Evolutionary conservation across 495 filamentous ascomycete genomes (phyloP).

Genomic region (Penicillium daleae): DNA sequence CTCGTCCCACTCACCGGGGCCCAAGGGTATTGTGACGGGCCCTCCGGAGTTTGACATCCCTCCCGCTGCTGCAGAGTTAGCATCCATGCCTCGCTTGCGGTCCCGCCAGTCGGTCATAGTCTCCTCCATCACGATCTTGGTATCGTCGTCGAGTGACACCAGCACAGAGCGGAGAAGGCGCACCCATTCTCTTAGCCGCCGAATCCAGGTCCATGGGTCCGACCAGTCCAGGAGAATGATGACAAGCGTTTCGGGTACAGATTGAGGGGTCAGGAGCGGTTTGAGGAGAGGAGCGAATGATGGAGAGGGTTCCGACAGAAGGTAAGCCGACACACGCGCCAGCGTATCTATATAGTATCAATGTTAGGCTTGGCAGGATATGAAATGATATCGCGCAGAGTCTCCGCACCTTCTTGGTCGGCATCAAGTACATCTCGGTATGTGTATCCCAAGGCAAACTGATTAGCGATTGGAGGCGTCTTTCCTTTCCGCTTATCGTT

Average conservation of each 20-base stretch:
- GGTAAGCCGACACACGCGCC: constrained; percentile 88
- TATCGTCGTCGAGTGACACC: constrained; percentile 71
- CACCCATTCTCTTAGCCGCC: constrained; percentile 87
- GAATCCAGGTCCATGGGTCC: constrained; percentile 89
- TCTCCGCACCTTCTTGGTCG: constrained; percentile 78
- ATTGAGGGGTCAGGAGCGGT: constrained; percentile 82
- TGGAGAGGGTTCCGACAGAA: constrained; percentile 79
- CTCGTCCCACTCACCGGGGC: constrained; percentile 94
- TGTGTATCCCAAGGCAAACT: constrained; percentile 91
- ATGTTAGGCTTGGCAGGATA: not conserved
- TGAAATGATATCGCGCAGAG: not conserved
- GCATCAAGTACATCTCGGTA: constrained; percentile 94
- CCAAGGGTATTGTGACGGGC: constrained; percentile 71
- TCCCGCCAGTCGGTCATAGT: constrained; percentile 67
- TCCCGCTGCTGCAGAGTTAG: constrained; percentile 38
- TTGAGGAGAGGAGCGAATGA: constrained; percentile 82
- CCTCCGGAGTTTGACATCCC: constrained; percentile 56
- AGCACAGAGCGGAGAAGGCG: constrained; percentile 76
- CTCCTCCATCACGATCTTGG: constrained; percentile 81
- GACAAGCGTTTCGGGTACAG: constrained; percentile 83
- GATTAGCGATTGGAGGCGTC: constrained; percentile 83
- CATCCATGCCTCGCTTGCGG: constrained; percentile 50
- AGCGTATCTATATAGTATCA: constrained; percentile 67
- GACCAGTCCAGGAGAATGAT: constrained; percentile 92
- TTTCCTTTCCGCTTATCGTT: constrained; percentile 65